Percentiles rank a stretch among this genome's conserved stretches.
These are phyloP conservation scores for Sedum album DNA, from an alignment of 164 flowering plant genomes.

Conservation along the genomic window DNA sequence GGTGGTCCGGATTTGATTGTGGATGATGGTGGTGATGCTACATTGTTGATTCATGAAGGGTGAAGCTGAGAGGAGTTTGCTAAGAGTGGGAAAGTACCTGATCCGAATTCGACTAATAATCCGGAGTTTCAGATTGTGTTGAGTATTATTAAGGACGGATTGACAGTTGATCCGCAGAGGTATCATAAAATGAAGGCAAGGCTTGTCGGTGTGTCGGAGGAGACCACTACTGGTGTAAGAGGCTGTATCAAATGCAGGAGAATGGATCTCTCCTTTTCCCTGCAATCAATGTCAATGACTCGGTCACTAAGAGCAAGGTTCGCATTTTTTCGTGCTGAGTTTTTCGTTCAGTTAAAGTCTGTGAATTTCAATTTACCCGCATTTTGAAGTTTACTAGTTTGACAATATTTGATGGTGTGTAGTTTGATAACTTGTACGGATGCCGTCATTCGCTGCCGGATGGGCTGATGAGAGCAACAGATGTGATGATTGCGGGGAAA, in stretches of 20 bases:
- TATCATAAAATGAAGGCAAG: not conserved
- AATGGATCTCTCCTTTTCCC: not conserved
- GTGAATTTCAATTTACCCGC: not conserved
- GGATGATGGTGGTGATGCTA: not conserved
- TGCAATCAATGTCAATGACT: constrained; percentile 36
- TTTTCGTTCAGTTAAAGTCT: not conserved
- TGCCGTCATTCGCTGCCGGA: constrained; percentile 84
- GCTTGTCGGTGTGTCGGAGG: not conserved
- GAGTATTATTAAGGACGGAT: not conserved
- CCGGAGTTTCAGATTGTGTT: not conserved
- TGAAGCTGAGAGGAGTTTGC: constrained; percentile 38
- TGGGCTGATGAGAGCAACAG: constrained; percentile 77
- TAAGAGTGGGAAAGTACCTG: constrained; percentile 39
- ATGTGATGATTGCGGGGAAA: constrained; percentile 43
- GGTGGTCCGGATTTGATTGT: not conserved
- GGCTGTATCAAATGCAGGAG: not conserved
- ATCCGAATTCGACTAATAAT: not conserved
- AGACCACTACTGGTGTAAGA: not conserved
- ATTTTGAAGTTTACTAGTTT: not conserved
- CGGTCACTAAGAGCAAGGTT: constrained; percentile 85
- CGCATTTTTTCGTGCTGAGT: not conserved
- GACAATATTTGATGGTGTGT: not conserved
- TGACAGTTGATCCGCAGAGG: not conserved
- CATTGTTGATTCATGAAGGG: constrained; percentile 23
- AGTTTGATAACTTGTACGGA: constrained; percentile 76